Base-by-base conservation (phyloP, 305 asterid genomes). In the Fraxinus xanthoxyloides region DNA sequence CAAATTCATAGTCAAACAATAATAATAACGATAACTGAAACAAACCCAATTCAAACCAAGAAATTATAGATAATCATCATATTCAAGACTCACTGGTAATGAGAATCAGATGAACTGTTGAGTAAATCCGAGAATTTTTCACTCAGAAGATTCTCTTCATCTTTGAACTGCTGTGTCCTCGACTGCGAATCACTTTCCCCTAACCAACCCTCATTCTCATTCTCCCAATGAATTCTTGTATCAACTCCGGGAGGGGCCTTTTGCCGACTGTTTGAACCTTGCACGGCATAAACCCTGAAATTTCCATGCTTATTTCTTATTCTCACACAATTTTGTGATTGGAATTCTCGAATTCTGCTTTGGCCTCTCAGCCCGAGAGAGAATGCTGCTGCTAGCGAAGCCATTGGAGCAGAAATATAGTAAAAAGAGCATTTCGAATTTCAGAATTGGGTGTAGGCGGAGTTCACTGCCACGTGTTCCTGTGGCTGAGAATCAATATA, bases 141-240 rank as follows among this genome's bases (percentile, higher is more conserved):
- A 21, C 90, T 88, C 56, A 92, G 81, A 80, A 89, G 70, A 28
- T 88, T 87, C 4, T 91, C 87, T 77, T 93, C 93, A 1, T 76
- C 86, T 75, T 87, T 91, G 77, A 82, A 73, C 72, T 82, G 88
- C 72, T 88, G 91, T 83, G 85, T 78, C 1, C 86, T 75, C 0
- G 92, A 40, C 30, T 82, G 40, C 0, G 93, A 88, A 77, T 32
- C 86, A 21, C 84, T 82, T 21, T 90, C 95, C 0, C 97, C 97
- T 72, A 92, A 72, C 97, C 98, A 92, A 6, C 98, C 95, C 67
- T 93, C 97, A 4, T 93, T 95, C 34, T 93, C 97, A 40, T 83
- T 91, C 85, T 91, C 97, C 98, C 97, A 92, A 36, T 92, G 98
- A 83, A 95, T 93, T 85, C 98, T 85, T 7, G 98, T 93, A 77